Evolutionary conservation across 2,329 filamentous ascomycete species (phyloP).

Genomic region (Venturia oleaginea): DNA sequence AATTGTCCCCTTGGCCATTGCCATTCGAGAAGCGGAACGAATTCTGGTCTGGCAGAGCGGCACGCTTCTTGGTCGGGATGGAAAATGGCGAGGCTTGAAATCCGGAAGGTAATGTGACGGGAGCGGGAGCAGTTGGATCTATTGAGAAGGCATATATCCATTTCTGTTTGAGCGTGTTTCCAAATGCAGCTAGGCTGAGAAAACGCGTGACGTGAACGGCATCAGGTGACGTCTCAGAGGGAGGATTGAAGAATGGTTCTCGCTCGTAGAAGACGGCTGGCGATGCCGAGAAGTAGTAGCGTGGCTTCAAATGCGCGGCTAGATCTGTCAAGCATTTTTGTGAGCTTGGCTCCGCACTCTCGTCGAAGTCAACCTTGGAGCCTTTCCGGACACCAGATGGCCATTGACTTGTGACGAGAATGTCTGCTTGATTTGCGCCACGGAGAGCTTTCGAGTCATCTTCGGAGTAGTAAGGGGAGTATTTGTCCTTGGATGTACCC

Average conservation of each 20-base stretch:
- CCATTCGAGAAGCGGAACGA: slow-evolving; percentile 22
- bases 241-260: slow-evolving; percentile 75
- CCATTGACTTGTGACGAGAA: slow-evolving; percentile 82
- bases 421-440: slow-evolving; percentile 71
- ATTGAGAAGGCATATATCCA: slow-evolving; percentile 63
- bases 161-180: slow-evolving; percentile 69
- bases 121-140: slow-evolving; percentile 51
- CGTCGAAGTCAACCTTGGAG: slow-evolving; percentile 53
- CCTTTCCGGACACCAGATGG: slow-evolving; percentile 62
- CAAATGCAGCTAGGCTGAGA: slow-evolving; percentile 74
- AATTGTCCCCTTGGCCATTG: slow-evolving; percentile 20
- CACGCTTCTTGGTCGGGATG: slow-evolving; percentile 49
- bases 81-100: slow-evolving; percentile 69
- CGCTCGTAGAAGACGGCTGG: slow-evolving; percentile 72
- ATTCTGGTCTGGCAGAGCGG: slow-evolving; percentile 26
- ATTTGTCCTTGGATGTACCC: slow-evolving; percentile 54
- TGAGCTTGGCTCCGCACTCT: slow-evolving; percentile 41
- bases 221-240: slow-evolving; percentile 37
- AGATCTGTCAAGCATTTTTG: slow-evolving; percentile 65
- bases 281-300: slow-evolving; percentile 77
- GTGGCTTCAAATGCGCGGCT: slow-evolving; percentile 70
- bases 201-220: slow-evolving; percentile 69
- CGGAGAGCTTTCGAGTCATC: slow-evolving; percentile 67
- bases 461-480: slow-evolving; percentile 67
- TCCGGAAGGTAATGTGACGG: slow-evolving; percentile 55